Percentiles rank a stretch among this genome's conserved stretches.
Evolutionary conservation across 73 alveolate species (phyloP).

Genomic region (Durusdinium trenchii): DNA sequence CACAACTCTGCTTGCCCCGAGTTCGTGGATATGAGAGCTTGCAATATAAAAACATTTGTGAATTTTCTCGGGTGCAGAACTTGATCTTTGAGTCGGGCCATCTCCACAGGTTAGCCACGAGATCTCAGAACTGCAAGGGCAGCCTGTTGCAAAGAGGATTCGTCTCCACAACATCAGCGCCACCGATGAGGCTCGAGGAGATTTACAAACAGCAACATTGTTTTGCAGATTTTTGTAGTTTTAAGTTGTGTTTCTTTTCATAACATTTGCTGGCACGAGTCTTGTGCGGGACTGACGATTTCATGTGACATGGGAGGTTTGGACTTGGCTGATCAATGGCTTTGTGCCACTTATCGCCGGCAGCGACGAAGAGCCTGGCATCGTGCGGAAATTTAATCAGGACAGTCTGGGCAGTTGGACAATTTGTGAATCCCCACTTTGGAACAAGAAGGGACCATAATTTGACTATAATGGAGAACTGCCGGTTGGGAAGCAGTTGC

Average conservation of each 20-base stretch:
- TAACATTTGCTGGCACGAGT: not conserved
- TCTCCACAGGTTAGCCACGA: constrained; percentile 83
- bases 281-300: not conserved
- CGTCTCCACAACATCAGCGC: constrained; percentile 75
- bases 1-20: too few species aligned
- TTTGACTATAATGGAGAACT: too few species aligned
- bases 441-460: too few species aligned
- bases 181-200: constrained; percentile 55
- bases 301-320: constrained; percentile 34
- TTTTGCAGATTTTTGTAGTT: not conserved
- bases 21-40: too few species aligned
- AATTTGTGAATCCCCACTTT: too few species aligned
- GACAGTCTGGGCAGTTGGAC: not conserved
- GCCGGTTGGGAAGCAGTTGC: too few species aligned
- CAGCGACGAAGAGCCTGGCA: constrained; percentile 71
- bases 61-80: too few species aligned
- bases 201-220: not conserved
- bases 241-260: not conserved
- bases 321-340: constrained; percentile 90
- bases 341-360: constrained; percentile 83
- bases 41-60: too few species aligned
- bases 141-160: constrained; percentile 85
- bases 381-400: constrained; percentile 84
- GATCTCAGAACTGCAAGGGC: constrained; percentile 66
- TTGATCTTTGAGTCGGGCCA: too few species aligned